A percentile compares a stretch with the other conserved stretches of the same genome.
These are phyloP conservation scores for Canariomyces notabilis DNA, from an alignment of 2,329 filamentous ascomycete species.

Conservation along the genomic window DNA sequence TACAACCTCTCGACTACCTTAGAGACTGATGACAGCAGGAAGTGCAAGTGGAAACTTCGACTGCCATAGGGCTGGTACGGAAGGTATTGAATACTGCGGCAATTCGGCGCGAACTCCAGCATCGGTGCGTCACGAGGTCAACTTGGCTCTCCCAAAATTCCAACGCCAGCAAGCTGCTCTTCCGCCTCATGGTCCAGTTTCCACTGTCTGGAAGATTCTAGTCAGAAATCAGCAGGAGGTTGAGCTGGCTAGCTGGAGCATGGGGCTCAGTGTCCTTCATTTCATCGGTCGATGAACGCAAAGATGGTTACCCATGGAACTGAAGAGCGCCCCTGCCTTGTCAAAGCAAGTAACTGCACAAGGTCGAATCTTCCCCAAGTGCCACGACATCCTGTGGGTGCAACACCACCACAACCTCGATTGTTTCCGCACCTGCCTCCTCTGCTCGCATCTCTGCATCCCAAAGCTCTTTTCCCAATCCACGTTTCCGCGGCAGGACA, in stretches of 20 bases:
- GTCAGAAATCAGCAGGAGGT: too few relatives aligned
- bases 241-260: too few relatives aligned
- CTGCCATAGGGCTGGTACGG: too few relatives aligned
- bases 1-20: too few relatives aligned
- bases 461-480: neutral
- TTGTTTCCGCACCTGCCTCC: neutral
- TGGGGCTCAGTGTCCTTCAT: too few relatives aligned
- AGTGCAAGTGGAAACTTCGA: too few relatives aligned
- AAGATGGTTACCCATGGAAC: neutral
- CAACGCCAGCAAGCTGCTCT: neutral
- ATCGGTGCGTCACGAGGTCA: neutral
- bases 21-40: too few relatives aligned
- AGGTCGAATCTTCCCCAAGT: slow-evolving; percentile 1
- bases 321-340: neutral
- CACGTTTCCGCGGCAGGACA: slow-evolving; percentile 8
- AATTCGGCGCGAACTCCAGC: neutral
- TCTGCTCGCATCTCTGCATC: neutral
- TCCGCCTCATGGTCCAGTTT: neutral
- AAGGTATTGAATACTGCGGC: neutral
- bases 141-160: neutral
- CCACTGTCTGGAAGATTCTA: neutral
- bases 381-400: slow-evolving; percentile 6
- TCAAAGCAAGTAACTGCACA: slow-evolving; percentile 2
- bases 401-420: slow-evolving; percentile 7
- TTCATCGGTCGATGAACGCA: neutral